Conservation (phyloP, 1,284 basidiomycete genomes). For the Marasmius oreades region DNA sequence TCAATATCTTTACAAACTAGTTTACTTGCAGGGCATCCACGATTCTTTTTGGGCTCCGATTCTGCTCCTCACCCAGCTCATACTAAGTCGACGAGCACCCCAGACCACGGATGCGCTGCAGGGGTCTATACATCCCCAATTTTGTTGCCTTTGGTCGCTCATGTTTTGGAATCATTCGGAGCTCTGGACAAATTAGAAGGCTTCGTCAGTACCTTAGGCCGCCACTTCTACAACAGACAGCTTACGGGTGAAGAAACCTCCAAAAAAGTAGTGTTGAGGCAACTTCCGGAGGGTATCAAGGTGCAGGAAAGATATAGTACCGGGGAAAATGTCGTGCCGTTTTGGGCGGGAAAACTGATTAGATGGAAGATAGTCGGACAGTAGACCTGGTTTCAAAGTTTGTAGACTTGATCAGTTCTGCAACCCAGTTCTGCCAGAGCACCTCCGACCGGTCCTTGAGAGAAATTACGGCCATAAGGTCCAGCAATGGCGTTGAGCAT, state of each 20-base stretch:
- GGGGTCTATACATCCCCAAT: constrained; percentile 92
- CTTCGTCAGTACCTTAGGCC: constrained; percentile 77
- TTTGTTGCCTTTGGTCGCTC: constrained; percentile 83
- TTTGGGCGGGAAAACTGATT: constrained; percentile 87
- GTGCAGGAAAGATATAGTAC: constrained; percentile 53
- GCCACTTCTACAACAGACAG: constrained; percentile 70
- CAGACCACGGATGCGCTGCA: constrained; percentile 81
- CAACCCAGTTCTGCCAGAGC: constrained; percentile 65
- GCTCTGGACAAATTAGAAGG: constrained; percentile 78
- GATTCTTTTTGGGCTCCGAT: constrained; percentile 98
- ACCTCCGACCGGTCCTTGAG: constrained; percentile 70
- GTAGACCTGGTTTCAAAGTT: constrained; percentile 40
- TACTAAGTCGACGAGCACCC: constrained; percentile 77
- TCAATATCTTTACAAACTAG: neutral
- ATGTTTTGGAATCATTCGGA: constrained; percentile 82
- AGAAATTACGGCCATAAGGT: constrained; percentile 70
- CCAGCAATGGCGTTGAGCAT: constrained; percentile 76
- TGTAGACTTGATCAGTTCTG: constrained; percentile 61
- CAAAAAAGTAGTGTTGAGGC: constrained; percentile 20
- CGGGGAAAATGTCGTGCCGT: constrained; percentile 74
- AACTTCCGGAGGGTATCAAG: constrained; percentile 10
- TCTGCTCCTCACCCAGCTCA: constrained; percentile 89
- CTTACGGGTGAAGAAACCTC: constrained; percentile 16
- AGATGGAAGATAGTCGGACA: constrained; percentile 71
- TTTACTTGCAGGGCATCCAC: constrained; percentile 69